phyloP scores from a whole-genome alignment of 2,329 filamentous ascomycete genomes.

The Penicillium sclerotiorum region DNA sequence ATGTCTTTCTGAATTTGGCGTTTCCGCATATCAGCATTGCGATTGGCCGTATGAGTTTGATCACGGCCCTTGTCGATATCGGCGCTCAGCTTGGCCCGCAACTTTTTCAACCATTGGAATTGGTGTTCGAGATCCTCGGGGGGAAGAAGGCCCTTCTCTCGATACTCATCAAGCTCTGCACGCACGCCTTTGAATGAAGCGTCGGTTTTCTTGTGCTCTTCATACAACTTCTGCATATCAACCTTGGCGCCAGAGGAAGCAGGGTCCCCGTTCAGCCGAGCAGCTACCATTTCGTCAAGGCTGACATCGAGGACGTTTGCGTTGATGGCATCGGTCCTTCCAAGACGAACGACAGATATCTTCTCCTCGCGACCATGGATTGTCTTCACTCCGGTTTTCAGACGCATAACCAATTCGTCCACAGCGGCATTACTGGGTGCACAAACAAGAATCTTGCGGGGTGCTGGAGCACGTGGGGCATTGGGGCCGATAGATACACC shows the following conservation, averaged over 20 bases:
- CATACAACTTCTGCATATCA: constrained; percentile 69
- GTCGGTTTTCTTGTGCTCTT: constrained; percentile 62
- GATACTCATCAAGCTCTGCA: constrained; percentile 69
- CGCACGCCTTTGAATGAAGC: constrained; percentile 71
- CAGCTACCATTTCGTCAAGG: constrained; percentile 85
- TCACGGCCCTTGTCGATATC: constrained; percentile 88
- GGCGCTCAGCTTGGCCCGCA: constrained; percentile 73
- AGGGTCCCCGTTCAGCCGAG: constrained; percentile 60
- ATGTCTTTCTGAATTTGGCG: constrained; percentile 88
- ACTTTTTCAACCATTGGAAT: constrained; percentile 75
- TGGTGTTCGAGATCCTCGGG: constrained; percentile 66
- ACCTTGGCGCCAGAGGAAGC: constrained; percentile 49
- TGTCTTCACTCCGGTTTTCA: constrained; percentile 85
- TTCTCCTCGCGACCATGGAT: constrained; percentile 71
- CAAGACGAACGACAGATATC: constrained; percentile 85
- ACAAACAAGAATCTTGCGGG: constrained; percentile 91
- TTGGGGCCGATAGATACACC: constrained; percentile 51
- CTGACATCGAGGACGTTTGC: constrained; percentile 86
- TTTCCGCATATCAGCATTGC: constrained; percentile 83
- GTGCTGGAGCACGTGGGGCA: constrained; percentile 37
- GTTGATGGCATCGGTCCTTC: constrained; percentile 91
- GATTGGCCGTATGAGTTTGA: constrained; percentile 76
- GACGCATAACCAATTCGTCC: constrained; percentile 89
- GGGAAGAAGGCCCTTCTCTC: constrained; percentile 52
- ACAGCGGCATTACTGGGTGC: constrained; percentile 99